Evolutionary conservation across 2,329 filamentous ascomycete species (phyloP).

Genomic region (Phialemonium atrogriseum): DNA sequence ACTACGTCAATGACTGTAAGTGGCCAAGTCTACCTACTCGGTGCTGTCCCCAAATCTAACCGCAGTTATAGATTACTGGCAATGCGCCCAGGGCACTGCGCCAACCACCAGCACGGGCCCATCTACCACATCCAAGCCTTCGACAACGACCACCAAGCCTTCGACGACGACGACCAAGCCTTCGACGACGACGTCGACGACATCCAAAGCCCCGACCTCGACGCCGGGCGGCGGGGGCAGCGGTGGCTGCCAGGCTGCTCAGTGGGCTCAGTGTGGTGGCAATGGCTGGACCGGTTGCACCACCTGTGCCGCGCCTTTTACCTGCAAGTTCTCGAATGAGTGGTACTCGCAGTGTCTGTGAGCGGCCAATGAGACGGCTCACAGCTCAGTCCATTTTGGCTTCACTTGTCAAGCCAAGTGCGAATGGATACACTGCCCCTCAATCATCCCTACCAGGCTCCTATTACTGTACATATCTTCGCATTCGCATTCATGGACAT

Average conservation of each 20-base stretch:
- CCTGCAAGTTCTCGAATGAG: conserved; percentile 31
- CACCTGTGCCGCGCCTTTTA: conserved; percentile 32
- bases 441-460: too few relatives aligned
- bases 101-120: conserved; percentile 1
- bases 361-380: too few relatives aligned
- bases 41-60: too few relatives aligned
- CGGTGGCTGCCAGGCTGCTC: conserved; percentile 2
- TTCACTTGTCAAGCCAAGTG: too few relatives aligned
- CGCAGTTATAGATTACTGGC: background rate
- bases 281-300: conserved; percentile 15
- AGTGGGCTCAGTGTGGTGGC: conserved; percentile 10
- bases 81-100: conserved; percentile 2
- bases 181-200: conserved; percentile 3
- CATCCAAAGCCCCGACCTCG: conserved; percentile 3
- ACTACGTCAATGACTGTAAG: conserved; percentile 5
- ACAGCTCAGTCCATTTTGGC: too few relatives aligned
- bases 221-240: conserved; percentile 1
- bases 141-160: conserved; percentile 10
- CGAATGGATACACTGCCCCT: too few relatives aligned
- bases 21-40: too few relatives aligned
- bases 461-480: too few relatives aligned
- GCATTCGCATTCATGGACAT: too few relatives aligned
- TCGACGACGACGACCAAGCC: conserved; percentile 3
- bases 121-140: conserved; percentile 4
- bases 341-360: conserved; percentile 19